A percentile compares a stretch with the other conserved stretches of the same genome.
These are phyloP conservation scores for Trichoderma cornu-damae DNA, from an alignment of 2,329 filamentous ascomycete species.

Conservation along the genomic window DNA sequence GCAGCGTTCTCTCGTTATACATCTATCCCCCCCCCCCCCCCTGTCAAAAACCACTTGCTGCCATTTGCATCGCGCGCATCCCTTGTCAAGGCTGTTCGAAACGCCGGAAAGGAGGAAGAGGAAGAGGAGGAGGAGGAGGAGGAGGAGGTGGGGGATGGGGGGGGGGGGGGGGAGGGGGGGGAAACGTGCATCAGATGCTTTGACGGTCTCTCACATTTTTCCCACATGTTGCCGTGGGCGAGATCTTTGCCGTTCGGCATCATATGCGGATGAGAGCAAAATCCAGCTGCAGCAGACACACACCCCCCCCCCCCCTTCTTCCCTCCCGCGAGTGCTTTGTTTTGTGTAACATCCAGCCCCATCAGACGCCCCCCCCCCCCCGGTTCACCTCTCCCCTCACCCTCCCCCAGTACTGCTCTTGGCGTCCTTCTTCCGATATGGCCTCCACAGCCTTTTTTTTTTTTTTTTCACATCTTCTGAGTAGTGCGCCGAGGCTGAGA, in stretches of 20 bases:
- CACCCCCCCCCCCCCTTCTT: constrained; percentile 17
- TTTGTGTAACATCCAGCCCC: constrained; percentile 23
- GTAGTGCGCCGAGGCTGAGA: constrained; percentile 21
- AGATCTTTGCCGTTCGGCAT: constrained; percentile 1
- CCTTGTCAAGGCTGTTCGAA: background rate
- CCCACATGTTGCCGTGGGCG: constrained; percentile 1
- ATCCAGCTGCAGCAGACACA: constrained; percentile 9
- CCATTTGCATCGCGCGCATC: background rate
- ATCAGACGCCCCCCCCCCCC: constrained; percentile 2
- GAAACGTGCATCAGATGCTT: background rate
- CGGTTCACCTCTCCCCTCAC: background rate
- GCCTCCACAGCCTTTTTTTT: constrained; percentile 21
- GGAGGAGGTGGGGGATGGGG: too few species aligned
- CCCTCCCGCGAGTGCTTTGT: constrained; percentile 16
- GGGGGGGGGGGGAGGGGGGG: background rate
- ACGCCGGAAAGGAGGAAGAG: too few species aligned
- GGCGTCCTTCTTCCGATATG: constrained; percentile 26
- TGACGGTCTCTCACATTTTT: background rate
- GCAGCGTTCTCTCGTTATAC: background rate
- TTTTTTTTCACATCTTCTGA: constrained; percentile 16
- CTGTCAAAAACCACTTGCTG: background rate
- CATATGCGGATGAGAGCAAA: constrained; percentile 18
- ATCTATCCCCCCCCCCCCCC: too few species aligned
- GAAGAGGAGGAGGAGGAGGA: background rate
- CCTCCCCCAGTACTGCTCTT: constrained; percentile 21